Conservation (phyloP, 1,284 basidiomycete genomes). For the Ustilago sp. region DNA sequence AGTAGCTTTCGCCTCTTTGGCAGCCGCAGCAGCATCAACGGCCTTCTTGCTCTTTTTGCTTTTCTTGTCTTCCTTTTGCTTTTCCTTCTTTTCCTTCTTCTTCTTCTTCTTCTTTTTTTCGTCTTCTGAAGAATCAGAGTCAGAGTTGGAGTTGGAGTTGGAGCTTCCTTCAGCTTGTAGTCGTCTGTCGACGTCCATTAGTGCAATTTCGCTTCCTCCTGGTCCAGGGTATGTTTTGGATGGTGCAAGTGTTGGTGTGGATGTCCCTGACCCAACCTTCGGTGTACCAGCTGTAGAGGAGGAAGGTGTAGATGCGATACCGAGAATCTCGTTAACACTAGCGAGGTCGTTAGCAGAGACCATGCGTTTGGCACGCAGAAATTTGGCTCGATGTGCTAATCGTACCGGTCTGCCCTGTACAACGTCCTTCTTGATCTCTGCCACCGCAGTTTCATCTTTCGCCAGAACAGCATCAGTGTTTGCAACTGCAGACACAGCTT, state of each 20-base stretch:
- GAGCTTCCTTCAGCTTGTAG: slow-evolving; percentile 25
- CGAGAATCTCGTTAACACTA: slow-evolving; percentile 67
- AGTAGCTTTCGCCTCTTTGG: neutral
- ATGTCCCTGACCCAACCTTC: slow-evolving; percentile 28
- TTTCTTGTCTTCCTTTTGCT: slow-evolving; percentile 32
- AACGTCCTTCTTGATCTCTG: slow-evolving; percentile 45
- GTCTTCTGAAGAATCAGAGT: slow-evolving; percentile 13
- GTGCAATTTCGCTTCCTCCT: slow-evolving; percentile 37
- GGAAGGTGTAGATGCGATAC: slow-evolving; percentile 52
- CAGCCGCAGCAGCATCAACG: neutral
- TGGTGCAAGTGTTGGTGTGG: slow-evolving; percentile 22
- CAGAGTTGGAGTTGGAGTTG: neutral
- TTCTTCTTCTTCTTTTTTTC: slow-evolving; percentile 22
- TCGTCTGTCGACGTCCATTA: slow-evolving; percentile 50
- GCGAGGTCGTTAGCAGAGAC: slow-evolving; percentile 52
- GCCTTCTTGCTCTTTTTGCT: slow-evolving; percentile 4
- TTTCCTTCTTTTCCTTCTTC: slow-evolving; percentile 27
- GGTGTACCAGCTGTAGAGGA: slow-evolving; percentile 48
- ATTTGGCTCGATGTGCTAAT: slow-evolving; percentile 62
- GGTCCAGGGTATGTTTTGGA: slow-evolving; percentile 48
- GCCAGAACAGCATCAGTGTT: slow-evolving; percentile 20
- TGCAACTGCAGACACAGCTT: slow-evolving; percentile 27
- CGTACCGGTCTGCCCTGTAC: slow-evolving; percentile 30
- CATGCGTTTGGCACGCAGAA: slow-evolving; percentile 65
- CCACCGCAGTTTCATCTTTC: slow-evolving; percentile 26